phyloP scores from a whole-genome alignment of 495 filamentous ascomycete genomes.

The Penicillium lagena region DNA sequence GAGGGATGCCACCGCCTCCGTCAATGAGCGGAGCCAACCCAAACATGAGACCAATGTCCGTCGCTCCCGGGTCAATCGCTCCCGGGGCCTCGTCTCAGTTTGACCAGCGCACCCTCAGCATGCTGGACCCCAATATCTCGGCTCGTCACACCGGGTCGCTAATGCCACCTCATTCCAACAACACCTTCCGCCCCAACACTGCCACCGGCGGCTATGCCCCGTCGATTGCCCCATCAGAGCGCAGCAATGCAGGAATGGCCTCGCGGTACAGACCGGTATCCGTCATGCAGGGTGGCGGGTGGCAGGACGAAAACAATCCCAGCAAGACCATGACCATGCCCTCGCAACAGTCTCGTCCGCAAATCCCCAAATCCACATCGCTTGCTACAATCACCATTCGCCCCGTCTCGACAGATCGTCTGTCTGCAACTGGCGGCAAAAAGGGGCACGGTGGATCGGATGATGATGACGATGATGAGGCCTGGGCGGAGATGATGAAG shows the following conservation, averaged over 20 bases:
- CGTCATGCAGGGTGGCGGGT: constrained; percentile 34
- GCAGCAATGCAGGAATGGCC: constrained; percentile 85
- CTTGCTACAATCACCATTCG: constrained; percentile 31
- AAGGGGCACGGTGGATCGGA: constrained; percentile 16
- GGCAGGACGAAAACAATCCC: constrained; percentile 40
- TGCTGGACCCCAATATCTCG: constrained; percentile 68
- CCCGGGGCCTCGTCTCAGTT: constrained; percentile 15
- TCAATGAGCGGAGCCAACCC: constrained; percentile 11
- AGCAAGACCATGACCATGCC: constrained; percentile 24
- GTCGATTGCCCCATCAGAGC: constrained; percentile 87
- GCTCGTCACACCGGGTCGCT: constrained; percentile 40
- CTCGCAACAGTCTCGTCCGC: constrained; percentile 11
- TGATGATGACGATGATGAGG: constrained; percentile 79
- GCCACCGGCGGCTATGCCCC: constrained; percentile 50
- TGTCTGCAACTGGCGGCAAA: constrained; percentile 21
- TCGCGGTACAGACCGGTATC: constrained; percentile 92
- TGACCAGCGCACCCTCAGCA: constrained; percentile 65
- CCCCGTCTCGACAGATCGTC: constrained; percentile 24
- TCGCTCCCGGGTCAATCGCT: constrained; percentile 4
- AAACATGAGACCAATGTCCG: constrained; percentile 20
- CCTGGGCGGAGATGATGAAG: constrained; percentile 81
- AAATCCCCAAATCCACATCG: constrained; percentile 25
- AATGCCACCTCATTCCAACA: constrained; percentile 23
- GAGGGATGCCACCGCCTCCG: not conserved
- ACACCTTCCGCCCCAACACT: constrained; percentile 22